Evolutionary conservation across 345 rosid genomes (phyloP), one percentile per base, ranked within the genome.

Genomic region (Corchorus olitorius): DNA sequence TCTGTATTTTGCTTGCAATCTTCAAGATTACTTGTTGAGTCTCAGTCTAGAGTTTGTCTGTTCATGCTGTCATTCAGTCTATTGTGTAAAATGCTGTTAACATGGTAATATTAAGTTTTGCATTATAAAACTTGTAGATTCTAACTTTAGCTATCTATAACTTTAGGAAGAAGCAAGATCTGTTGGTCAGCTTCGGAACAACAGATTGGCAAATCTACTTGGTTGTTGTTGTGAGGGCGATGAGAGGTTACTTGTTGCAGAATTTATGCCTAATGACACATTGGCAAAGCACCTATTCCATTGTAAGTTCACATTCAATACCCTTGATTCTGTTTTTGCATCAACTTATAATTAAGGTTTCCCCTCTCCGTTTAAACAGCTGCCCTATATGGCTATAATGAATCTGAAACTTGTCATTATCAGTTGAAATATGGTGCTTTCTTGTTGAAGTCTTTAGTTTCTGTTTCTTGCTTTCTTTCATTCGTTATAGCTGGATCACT

Each of bases 231-330:
- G 84, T 76, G 92, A 92, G 84, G 91, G 84, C 81, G 97, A 95
- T 33, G 99, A 95, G 83, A 89, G 98, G 84, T 82, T 95, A 77
- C 99, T 95, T 75, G 97, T 93, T 68, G 90, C 98, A 19, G 99
- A 93, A 79, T 93, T 85, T 79, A 88, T 95, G 92, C 94, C 97
- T 39, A 88, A 92, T 33, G 97, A 93, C 76, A 93, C 99, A 55
- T 93, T 95, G 76, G 98, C 99, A 9, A 95, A 93, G 74, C 99
- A 95, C 78, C 91, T 95, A 75, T 95, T 95, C 54, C 99, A 93
- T 72, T 93, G 99, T 95, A 88, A 83, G 92, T 43, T 61, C 54
- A 41, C 73, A 7, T 39, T 72, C 17, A 56, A 14, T 17, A 22
- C 52, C 54, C 70, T 46, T 73, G 46, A 41, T 20, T 64, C 67